Evolutionary conservation across 2,329 filamentous ascomycete species (phyloP).

Genomic region (Fusarium sp.): DNA sequence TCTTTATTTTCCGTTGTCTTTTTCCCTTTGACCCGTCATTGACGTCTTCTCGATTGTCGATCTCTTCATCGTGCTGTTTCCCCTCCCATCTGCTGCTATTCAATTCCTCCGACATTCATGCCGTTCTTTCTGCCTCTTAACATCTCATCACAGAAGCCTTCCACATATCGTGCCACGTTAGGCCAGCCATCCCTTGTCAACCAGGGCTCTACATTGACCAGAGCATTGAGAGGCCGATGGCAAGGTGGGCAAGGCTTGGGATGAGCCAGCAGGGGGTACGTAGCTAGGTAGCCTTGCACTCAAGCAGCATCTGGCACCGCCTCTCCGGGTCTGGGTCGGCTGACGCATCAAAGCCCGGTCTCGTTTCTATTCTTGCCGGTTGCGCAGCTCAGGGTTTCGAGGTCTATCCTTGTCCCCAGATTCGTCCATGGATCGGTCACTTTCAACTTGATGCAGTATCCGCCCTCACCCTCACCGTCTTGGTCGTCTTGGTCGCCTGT

Average conservation of each 20-base stretch:
- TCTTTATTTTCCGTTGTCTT: slow-evolving; percentile 10
- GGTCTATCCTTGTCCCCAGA: slow-evolving; percentile 24
- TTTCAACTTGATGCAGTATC: slow-evolving; percentile 14
- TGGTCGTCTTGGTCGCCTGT: neutral
- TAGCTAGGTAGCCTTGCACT: slow-evolving; percentile 38
- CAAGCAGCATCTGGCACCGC: slow-evolving; percentile 37
- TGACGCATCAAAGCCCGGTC: slow-evolving; percentile 4
- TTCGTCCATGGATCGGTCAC: slow-evolving; percentile 26
- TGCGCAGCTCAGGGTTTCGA: neutral
- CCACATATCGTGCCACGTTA: slow-evolving; percentile 23
- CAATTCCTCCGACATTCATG: slow-evolving; percentile 3
- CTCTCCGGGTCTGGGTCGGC: slow-evolving; percentile 38
- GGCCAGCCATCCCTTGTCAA: slow-evolving; percentile 18
- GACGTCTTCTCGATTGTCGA: slow-evolving; percentile 25
- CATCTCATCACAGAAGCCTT: slow-evolving; percentile 20
- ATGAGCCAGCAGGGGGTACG: slow-evolving; percentile 37
- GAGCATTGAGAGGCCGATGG: slow-evolving; percentile 21
- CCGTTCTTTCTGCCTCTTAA: slow-evolving; percentile 12
- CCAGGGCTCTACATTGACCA: slow-evolving; percentile 19
- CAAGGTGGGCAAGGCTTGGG: slow-evolving; percentile 23
- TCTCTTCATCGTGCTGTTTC: neutral
- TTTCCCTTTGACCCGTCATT: slow-evolving; percentile 5
- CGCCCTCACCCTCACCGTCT: slow-evolving; percentile 9
- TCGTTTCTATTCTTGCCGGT: slow-evolving; percentile 22
- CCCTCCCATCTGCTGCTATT: slow-evolving; percentile 6